phyloP scores from a whole-genome alignment of 106 monocot species.

The Acorus calamus region DNA sequence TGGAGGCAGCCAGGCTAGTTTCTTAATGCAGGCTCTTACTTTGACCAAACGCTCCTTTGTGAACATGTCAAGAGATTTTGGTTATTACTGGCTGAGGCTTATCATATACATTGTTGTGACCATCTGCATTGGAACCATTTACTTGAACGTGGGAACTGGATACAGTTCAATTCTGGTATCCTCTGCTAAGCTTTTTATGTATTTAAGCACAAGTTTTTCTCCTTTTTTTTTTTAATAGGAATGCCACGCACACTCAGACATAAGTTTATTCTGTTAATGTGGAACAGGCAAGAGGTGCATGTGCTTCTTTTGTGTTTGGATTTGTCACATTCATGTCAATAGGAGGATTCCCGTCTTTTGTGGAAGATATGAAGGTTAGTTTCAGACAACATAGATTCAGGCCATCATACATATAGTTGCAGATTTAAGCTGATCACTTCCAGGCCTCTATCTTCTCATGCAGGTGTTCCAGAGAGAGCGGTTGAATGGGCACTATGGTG shows the following conservation, averaged over 20 bases:
- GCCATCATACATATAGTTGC: too few species aligned
- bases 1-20: constrained; percentile 83
- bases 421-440: background rate
- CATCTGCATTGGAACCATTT: constrained; percentile 62
- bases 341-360: constrained; percentile 91
- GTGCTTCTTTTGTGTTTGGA: constrained; percentile 77
- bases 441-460: background rate
- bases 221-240: too few species aligned
- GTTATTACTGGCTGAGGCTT: constrained; percentile 76
- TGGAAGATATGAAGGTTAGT: constrained; percentile 93
- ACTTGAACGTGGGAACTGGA: constrained; percentile 61
- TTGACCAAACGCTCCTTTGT: constrained; percentile 56
- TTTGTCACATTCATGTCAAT: constrained; percentile 98
- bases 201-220: too few species aligned
- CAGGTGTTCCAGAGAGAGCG: constrained; percentile 80
- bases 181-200: background rate
- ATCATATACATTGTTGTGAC: constrained; percentile 64
- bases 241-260: too few species aligned
- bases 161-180: constrained; percentile 71
- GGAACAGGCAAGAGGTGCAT: constrained; percentile 78
- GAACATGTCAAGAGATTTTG: constrained; percentile 74
- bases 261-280: background rate
- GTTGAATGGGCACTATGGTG: constrained; percentile 81
- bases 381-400: background rate
- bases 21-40: constrained; percentile 61